Percentiles rank a stretch among this genome's conserved stretches.
phyloP scores from a whole-genome alignment of 371 early-diverging fungal genomes.

The Mucor racemosus region DNA sequence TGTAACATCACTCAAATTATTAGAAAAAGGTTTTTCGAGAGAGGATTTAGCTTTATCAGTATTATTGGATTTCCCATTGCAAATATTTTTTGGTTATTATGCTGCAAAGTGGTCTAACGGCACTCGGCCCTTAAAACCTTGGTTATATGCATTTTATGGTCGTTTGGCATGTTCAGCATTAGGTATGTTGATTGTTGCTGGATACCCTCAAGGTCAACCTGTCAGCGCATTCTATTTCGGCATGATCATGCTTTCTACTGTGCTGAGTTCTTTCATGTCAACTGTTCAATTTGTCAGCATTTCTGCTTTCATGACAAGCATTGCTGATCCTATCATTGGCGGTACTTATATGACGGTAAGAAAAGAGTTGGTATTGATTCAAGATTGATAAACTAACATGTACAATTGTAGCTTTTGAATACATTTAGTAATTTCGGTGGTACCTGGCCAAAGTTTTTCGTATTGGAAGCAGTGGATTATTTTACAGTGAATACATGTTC shows the following conservation, averaged over 20 bases:
- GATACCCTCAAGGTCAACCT: constrained; percentile 73
- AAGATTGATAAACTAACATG: neutral
- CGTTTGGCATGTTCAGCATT: constrained; percentile 79
- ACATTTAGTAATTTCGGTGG: constrained; percentile 97
- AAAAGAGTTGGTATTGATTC: neutral
- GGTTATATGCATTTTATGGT: constrained; percentile 90
- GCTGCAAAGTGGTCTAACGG: constrained; percentile 96
- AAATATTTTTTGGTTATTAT: constrained; percentile 95
- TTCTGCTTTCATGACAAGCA: constrained; percentile 92
- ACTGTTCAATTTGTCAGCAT: constrained; percentile 97
- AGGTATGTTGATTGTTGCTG: constrained; percentile 85
- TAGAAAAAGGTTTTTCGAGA: constrained; percentile 93
- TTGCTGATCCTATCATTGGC: constrained; percentile 96
- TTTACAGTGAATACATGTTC: constrained; percentile 79
- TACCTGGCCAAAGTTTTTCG: constrained; percentile 96
- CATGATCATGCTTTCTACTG: constrained; percentile 81
- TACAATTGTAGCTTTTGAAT: constrained; percentile 72
- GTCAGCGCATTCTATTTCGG: constrained; percentile 77
- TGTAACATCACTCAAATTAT: constrained; percentile 89
- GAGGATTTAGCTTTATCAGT: constrained; percentile 94
- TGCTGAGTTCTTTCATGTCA: constrained; percentile 86
- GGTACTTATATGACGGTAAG: constrained; percentile 96
- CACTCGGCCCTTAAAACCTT: constrained; percentile 83
- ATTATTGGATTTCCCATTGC: constrained; percentile 94
- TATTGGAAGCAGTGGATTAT: constrained; percentile 92